Percentiles rank a stretch among this genome's conserved stretches.
These are phyloP conservation scores for Cercospora nicotianae DNA, from an alignment of 2,329 filamentous ascomycete genomes.

Conservation along the genomic window DNA sequence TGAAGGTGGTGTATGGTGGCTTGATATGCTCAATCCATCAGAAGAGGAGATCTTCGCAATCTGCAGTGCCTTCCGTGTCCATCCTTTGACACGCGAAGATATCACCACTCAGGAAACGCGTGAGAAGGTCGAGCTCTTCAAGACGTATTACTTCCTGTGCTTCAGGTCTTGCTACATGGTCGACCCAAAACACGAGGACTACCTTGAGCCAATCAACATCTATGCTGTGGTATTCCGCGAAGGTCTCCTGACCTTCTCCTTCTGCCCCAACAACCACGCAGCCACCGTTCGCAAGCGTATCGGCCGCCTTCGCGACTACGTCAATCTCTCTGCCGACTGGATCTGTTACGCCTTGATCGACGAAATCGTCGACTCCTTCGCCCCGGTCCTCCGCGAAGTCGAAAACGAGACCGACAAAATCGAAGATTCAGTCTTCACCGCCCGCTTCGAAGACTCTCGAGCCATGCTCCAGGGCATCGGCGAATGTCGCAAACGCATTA, in stretches of 20 bases:
- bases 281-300: slow-evolving; percentile 89
- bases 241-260: slow-evolving; percentile 92
- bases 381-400: slow-evolving; percentile 81
- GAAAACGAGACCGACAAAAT: slow-evolving; percentile 89
- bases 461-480: slow-evolving; percentile 85
- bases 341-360: slow-evolving; percentile 98
- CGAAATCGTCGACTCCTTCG: slow-evolving; percentile 95
- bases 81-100: slow-evolving; percentile 93
- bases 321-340: slow-evolving; percentile 94
- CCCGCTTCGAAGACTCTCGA: slow-evolving; percentile 84
- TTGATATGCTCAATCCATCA: slow-evolving; percentile 87
- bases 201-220: slow-evolving; percentile 91
- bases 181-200: slow-evolving; percentile 74
- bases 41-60: slow-evolving; percentile 85
- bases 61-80: slow-evolving; percentile 91
- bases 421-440: slow-evolving; percentile 92
- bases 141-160: slow-evolving; percentile 96
- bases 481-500: slow-evolving; percentile 87
- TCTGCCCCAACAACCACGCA: slow-evolving; percentile 81
- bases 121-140: slow-evolving; percentile 97
- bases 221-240: slow-evolving; percentile 97
- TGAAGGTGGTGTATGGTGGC: slow-evolving; percentile 92
- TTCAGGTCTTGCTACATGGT: slow-evolving; percentile 91
- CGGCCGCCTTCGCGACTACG: slow-evolving; percentile 88
- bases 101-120: slow-evolving; percentile 93